Evolutionary conservation across 306 rosid genomes (phyloP).

Genomic region (Ziziphus jujuba): DNA sequence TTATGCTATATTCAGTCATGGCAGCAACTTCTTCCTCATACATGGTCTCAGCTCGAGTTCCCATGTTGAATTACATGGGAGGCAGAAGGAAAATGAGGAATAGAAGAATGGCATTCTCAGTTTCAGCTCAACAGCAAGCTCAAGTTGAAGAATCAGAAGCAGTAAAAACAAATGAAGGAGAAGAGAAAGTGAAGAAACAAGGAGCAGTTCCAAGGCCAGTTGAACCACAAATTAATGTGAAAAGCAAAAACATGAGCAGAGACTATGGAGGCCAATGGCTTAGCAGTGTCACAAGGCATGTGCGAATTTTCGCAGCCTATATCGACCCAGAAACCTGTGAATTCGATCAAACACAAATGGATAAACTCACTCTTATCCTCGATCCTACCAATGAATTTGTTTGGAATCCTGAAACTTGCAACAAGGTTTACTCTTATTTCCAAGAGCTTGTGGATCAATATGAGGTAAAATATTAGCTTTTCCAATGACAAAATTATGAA

Average conservation of each 20-base stretch:
- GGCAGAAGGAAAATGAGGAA: conserved; percentile 37
- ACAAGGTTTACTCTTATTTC: conserved; percentile 74
- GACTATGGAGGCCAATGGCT: conserved; percentile 97
- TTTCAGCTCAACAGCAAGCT: conserved; percentile 55
- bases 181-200: conserved; percentile 37
- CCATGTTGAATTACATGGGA: conserved; percentile 49
- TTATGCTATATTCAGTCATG: conserved; percentile 42
- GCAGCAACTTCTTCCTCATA: conserved; percentile 71
- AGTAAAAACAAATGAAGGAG: conserved; percentile 26
- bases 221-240: conserved; percentile 67
- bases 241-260: conserved; percentile 73
- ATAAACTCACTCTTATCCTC: conserved; percentile 79
- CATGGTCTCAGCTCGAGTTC: conserved; percentile 53
- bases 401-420: conserved; percentile 76
- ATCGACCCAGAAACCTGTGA: conserved; percentile 75
- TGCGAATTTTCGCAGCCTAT: conserved; percentile 85
- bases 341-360: conserved; percentile 95
- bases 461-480: conserved; percentile 48
- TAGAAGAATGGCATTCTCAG: conserved; percentile 29
- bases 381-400: conserved; percentile 91
- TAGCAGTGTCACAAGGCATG: conserved; percentile 62
- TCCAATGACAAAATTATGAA: too few relatives aligned
- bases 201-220: conserved; percentile 74
- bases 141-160: conserved; percentile 45
- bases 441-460: conserved; percentile 96